These are phyloP conservation scores for Cercospora nicotianae DNA, from an alignment of 2,329 filamentous ascomycete genomes.

Conservation along the genomic window DNA sequence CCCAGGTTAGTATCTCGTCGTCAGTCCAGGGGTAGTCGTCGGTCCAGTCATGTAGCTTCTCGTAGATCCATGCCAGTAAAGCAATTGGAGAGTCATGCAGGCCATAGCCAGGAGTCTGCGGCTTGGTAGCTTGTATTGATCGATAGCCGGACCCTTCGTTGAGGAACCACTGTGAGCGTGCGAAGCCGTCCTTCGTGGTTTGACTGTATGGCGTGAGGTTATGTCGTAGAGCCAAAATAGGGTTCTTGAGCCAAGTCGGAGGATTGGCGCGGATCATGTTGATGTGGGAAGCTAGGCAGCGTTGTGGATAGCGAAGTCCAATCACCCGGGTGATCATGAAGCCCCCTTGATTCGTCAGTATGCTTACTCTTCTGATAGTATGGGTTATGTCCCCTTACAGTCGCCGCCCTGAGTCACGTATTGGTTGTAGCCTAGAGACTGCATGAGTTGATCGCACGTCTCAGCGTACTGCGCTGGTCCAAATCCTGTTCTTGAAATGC, in stretches of 20 bases:
- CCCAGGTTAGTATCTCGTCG: conserved; percentile 74
- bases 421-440: conserved; percentile 57
- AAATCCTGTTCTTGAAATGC: conserved; percentile 53
- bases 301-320: conserved; percentile 58
- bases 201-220: conserved; percentile 55
- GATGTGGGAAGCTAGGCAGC: conserved; percentile 56
- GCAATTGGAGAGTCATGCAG: conserved; percentile 69
- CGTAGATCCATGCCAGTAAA: conserved; percentile 75
- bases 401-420: conserved; percentile 61
- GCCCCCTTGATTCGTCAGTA: conserved; percentile 31
- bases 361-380: neutral
- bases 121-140: conserved; percentile 63
- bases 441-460: conserved; percentile 61
- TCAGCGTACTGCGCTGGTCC: conserved; percentile 56
- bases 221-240: conserved; percentile 59
- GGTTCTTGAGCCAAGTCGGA: conserved; percentile 55
- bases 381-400: conserved; percentile 28
- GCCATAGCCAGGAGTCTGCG: conserved; percentile 70
- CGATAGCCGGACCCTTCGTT: conserved; percentile 61
- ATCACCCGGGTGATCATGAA: conserved; percentile 61
- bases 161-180: conserved; percentile 59
- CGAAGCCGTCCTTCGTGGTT: conserved; percentile 54
- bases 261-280: conserved; percentile 43
- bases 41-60: conserved; percentile 77
- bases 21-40: conserved; percentile 72